Conservation (phyloP, 208 protist genomes). For the Strigomonas oncopelti region DNA sequence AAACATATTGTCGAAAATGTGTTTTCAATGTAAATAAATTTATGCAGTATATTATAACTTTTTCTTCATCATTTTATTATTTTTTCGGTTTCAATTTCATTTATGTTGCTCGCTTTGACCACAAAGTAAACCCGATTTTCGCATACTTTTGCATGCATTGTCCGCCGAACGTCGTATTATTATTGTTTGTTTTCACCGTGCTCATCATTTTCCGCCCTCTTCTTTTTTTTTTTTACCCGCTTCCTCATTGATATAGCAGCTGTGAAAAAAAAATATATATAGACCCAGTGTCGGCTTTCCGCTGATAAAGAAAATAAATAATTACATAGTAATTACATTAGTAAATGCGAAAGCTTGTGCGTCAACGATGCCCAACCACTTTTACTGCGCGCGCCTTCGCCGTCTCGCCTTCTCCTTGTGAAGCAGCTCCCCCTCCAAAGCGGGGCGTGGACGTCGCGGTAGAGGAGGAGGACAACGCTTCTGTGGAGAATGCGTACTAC, state of each 20-base stretch:
- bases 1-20: too few relatives aligned
- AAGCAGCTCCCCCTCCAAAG: too few relatives aligned
- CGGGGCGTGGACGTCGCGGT: too few relatives aligned
- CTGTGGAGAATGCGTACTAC: conserved; percentile 20
- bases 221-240: background rate
- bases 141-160: background rate
- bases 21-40: background rate
- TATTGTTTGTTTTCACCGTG: background rate
- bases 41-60: background rate
- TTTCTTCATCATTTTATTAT: background rate
- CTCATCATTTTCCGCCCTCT: background rate
- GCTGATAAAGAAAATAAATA: too few relatives aligned
- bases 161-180: background rate
- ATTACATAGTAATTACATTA: too few relatives aligned
- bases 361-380: too few relatives aligned
- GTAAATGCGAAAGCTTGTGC: too few relatives aligned
- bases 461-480: too few relatives aligned
- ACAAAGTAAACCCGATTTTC: background rate
- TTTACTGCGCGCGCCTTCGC: too few relatives aligned
- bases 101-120: too few relatives aligned
- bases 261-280: background rate
- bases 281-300: too few relatives aligned
- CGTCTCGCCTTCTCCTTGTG: too few relatives aligned
- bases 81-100: background rate
- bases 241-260: background rate